A percentile compares a stretch with the other conserved stretches of the same genome.
Conservation (phyloP, 106 monocot genomes). For the Dactylorhiza incarnata region DNA sequence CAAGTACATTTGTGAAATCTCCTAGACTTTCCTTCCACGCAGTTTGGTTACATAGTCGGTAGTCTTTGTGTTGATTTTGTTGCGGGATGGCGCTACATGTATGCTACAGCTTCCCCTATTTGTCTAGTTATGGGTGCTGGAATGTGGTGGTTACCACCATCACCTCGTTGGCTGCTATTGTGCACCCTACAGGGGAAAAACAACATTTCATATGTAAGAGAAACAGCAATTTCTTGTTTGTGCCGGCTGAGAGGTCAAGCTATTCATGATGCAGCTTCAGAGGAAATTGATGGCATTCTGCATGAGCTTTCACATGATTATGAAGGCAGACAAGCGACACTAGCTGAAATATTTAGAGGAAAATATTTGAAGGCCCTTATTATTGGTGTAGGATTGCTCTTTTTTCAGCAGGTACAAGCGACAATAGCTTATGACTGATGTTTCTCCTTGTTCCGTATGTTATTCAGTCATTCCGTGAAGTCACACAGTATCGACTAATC, state of each 20-base stretch:
- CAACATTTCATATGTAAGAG: slow-evolving; percentile 40
- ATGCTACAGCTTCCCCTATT: slow-evolving; percentile 42
- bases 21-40: slow-evolving; percentile 8
- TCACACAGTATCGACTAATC: neutral
- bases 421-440: neutral
- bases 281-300: slow-evolving; percentile 62
- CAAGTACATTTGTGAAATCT: neutral
- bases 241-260: slow-evolving; percentile 64
- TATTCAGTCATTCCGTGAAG: slow-evolving; percentile 5
- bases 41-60: slow-evolving; percentile 75
- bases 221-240: slow-evolving; percentile 52
- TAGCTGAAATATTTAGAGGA: slow-evolving; percentile 79
- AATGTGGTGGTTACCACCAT: slow-evolving; percentile 91
- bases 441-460: neutral
- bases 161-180: slow-evolving; percentile 87
- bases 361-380: slow-evolving; percentile 87
- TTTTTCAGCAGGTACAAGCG: slow-evolving; percentile 84
- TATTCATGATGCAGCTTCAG: slow-evolving; percentile 31
- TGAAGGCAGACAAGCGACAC: slow-evolving; percentile 35
- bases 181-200: slow-evolving; percentile 65
- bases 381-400: slow-evolving; percentile 86
- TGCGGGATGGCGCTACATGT: slow-evolving; percentile 94
- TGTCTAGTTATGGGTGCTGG: slow-evolving; percentile 76
- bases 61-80: slow-evolving; percentile 59
- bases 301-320: slow-evolving; percentile 51